These are phyloP conservation scores for Penicillium verhagenii DNA, from an alignment of 495 filamentous ascomycete genomes.

Conservation along the genomic window DNA sequence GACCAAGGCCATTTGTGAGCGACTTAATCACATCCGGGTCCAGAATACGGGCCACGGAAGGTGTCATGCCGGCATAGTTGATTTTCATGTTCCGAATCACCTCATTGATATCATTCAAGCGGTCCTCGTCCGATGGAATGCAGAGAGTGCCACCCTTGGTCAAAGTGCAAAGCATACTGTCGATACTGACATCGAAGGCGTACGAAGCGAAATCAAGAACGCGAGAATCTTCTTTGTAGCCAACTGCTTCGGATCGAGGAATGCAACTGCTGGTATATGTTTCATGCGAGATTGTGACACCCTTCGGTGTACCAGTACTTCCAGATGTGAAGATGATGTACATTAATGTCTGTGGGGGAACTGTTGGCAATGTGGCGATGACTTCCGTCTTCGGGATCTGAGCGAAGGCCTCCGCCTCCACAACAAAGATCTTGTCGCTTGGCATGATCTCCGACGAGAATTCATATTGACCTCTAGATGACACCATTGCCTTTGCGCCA, in stretches of 20 bases:
- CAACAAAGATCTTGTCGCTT: conserved; percentile 24
- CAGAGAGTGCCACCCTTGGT: conserved; percentile 49
- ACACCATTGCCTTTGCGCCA: conserved; percentile 32
- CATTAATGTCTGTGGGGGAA: conserved; percentile 32
- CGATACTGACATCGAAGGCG: conserved; percentile 49
- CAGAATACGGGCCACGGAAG: conserved; percentile 48
- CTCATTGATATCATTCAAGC: conserved; percentile 47
- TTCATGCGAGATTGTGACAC: conserved; percentile 50
- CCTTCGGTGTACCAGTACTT: conserved; percentile 56
- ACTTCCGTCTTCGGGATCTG: not conserved
- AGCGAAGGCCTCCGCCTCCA: conserved; percentile 23
- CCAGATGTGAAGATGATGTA: conserved; percentile 55
- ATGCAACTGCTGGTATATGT: conserved; percentile 43
- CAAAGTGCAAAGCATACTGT: conserved; percentile 46
- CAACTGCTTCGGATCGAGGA: conserved; percentile 35
- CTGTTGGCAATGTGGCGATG: conserved; percentile 16
- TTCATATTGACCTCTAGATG: conserved; percentile 28
- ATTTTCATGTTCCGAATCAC: conserved; percentile 45
- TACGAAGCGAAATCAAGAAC: conserved; percentile 48
- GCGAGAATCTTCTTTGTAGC: conserved; percentile 34
- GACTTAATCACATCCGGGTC: conserved; percentile 44
- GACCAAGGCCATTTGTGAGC: conserved; percentile 42
- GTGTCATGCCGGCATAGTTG: conserved; percentile 49
- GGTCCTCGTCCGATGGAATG: conserved; percentile 50
- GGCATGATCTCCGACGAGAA: conserved; percentile 29